phyloP scores from a whole-genome alignment of 2,329 filamentous ascomycete genomes.

The Sarocladium kiliense region DNA sequence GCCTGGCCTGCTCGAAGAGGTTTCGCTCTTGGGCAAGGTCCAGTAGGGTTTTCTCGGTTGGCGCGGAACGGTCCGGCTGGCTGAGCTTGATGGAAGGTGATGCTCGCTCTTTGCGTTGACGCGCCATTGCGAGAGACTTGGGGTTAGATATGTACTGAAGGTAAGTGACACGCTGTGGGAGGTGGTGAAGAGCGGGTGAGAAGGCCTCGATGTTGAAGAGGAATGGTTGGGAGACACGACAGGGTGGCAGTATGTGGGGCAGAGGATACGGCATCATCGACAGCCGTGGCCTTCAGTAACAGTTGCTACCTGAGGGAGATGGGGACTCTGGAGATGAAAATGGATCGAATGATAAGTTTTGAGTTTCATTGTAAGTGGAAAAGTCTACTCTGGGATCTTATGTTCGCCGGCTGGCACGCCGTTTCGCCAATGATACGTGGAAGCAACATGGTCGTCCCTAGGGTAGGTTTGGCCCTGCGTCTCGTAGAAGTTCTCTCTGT shows the following conservation, averaged over 20 bases:
- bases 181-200: background rate
- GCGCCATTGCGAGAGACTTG: constrained; percentile 33
- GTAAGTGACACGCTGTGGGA: background rate
- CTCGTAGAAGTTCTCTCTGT: constrained; percentile 56
- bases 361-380: background rate
- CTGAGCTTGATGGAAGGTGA: constrained; percentile 52
- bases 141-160: background rate
- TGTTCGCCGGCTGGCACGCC: constrained; percentile 11
- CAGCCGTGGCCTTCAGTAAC: too few relatives aligned
- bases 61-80: constrained; percentile 64
- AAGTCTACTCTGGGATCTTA: background rate
- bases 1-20: constrained; percentile 47
- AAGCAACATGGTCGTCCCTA: constrained; percentile 45
- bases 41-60: constrained; percentile 62
- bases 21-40: constrained; percentile 63
- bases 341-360: background rate
- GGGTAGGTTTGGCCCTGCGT: constrained; percentile 44
- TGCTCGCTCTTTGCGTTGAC: constrained; percentile 41
- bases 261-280: too few relatives aligned
- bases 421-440: constrained; percentile 38
- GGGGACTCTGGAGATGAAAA: background rate
- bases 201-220: background rate
- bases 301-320: too few relatives aligned
- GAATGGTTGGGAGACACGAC: background rate
- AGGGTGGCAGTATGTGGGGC: too few relatives aligned